Percentiles rank a stretch among this genome's conserved stretches.
Evolutionary conservation across 495 filamentous ascomycete genomes (phyloP).

Genomic region (Thermothielavioides terrestris): DNA sequence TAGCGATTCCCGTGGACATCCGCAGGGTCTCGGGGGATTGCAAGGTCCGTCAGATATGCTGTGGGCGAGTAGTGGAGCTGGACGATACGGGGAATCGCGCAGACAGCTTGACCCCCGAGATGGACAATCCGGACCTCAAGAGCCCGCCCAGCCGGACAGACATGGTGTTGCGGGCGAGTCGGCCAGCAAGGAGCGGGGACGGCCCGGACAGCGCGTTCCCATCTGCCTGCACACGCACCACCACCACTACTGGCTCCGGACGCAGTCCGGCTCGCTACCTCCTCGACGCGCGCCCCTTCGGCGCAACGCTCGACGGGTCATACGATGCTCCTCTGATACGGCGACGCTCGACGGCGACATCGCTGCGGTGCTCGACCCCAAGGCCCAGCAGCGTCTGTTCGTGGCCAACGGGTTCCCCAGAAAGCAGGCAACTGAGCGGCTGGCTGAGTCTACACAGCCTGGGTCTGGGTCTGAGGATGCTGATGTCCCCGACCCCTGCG

Average conservation of each 20-base stretch:
- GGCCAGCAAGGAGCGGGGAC: not conserved
- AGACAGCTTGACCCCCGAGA: slow-evolving; percentile 14
- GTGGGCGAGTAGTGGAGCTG: slow-evolving; percentile 10
- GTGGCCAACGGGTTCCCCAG: slow-evolving; percentile 25
- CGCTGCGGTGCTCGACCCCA: slow-evolving; percentile 5
- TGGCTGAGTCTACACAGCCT: slow-evolving; percentile 27
- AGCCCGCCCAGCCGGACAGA: slow-evolving; percentile 3
- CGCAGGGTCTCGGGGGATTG: not conserved
- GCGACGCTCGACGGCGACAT: slow-evolving; percentile 7
- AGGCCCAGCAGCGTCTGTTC: slow-evolving; percentile 16
- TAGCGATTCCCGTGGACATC: not conserved
- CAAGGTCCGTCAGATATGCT: slow-evolving; percentile 2
- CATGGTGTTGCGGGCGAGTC: slow-evolving; percentile 6
- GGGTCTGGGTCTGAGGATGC: slow-evolving; percentile 12
- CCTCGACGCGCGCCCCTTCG: slow-evolving; percentile 10
- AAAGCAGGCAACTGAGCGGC: slow-evolving; percentile 23
- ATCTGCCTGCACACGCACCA: slow-evolving; percentile 47
- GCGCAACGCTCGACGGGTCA: slow-evolving; percentile 10
- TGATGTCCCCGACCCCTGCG: not conserved
- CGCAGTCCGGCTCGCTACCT: slow-evolving; percentile 9
- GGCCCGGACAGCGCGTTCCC: slow-evolving; percentile 4
- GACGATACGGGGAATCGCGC: slow-evolving; percentile 12
- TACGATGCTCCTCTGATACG: slow-evolving; percentile 1
- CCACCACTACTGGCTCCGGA: slow-evolving; percentile 48
- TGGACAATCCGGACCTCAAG: slow-evolving; percentile 10